These are phyloP conservation scores for Vitis amurensis DNA, from an alignment of 164 flowering plant species.

Conservation along the genomic window DNA sequence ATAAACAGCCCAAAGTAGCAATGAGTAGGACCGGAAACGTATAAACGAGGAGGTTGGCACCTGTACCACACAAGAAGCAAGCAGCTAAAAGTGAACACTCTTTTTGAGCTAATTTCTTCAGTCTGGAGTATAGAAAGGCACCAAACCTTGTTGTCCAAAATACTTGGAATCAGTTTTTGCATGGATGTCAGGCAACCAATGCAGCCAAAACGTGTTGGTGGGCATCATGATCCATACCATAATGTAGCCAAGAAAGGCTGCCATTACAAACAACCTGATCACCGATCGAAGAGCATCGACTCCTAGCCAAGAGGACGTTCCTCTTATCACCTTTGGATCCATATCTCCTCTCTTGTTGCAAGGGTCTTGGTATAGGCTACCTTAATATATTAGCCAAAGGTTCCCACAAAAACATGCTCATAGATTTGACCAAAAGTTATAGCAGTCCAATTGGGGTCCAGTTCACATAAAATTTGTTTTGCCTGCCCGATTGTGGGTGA, in stretches of 20 bases:
- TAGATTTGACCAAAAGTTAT: too few relatives aligned
- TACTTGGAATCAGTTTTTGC: slow-evolving; percentile 21
- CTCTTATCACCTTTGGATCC: neutral
- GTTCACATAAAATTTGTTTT: too few relatives aligned
- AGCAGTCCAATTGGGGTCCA: too few relatives aligned
- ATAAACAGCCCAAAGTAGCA: slow-evolving; percentile 16
- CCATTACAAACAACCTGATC: slow-evolving; percentile 13
- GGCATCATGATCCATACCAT: slow-evolving; percentile 47
- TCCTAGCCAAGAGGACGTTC: neutral
- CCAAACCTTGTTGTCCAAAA: slow-evolving; percentile 32
- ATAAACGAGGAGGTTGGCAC: slow-evolving; percentile 6
- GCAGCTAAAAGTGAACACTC: too few relatives aligned
- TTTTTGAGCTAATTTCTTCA: too few relatives aligned
- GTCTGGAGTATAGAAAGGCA: neutral
- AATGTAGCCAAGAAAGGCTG: slow-evolving; percentile 28
- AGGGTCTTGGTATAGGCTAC: neutral
- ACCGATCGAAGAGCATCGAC: slow-evolving; percentile 11
- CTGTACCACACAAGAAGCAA: neutral
- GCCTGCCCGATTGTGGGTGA: too few relatives aligned
- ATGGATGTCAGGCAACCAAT: slow-evolving; percentile 23
- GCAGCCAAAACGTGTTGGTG: slow-evolving; percentile 19
- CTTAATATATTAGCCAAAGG: too few relatives aligned
- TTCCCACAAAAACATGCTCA: too few relatives aligned
- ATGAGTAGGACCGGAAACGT: slow-evolving; percentile 20
- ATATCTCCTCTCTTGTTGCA: neutral